Conservation (phyloP, 2,329 filamentous ascomycete species). For the Monilinia fructicola region DNA sequence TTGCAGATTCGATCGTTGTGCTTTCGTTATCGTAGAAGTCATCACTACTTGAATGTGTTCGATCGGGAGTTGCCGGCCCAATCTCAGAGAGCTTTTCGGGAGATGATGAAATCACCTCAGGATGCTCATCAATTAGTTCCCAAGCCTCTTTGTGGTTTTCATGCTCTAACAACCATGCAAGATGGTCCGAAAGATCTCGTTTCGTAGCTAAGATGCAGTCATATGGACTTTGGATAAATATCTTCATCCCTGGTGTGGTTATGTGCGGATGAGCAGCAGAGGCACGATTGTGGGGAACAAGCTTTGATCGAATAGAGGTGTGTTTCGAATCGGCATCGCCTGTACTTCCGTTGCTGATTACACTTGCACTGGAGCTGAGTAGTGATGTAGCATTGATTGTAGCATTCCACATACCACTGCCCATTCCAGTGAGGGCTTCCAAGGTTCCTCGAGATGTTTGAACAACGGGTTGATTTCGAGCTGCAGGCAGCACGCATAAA, state of each 20-base stretch:
- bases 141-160: slow-evolving; percentile 82
- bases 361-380: slow-evolving; percentile 82
- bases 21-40: slow-evolving; percentile 76
- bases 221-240: slow-evolving; percentile 95
- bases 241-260: slow-evolving; percentile 62
- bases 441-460: slow-evolving; percentile 68
- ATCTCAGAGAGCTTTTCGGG: slow-evolving; percentile 46
- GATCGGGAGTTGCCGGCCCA: slow-evolving; percentile 45
- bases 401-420: slow-evolving; percentile 83
- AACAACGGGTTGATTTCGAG: slow-evolving; percentile 62
- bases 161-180: slow-evolving; percentile 81
- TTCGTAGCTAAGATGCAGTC: slow-evolving; percentile 93
- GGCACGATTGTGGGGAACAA: slow-evolving; percentile 46
- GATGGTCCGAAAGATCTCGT: slow-evolving; percentile 79
- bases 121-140: slow-evolving; percentile 85
- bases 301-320: slow-evolving; percentile 40
- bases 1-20: slow-evolving; percentile 61
- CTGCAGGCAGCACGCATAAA: slow-evolving; percentile 77
- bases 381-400: slow-evolving; percentile 84
- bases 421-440: slow-evolving; percentile 70
- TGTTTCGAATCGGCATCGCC: slow-evolving; percentile 58
- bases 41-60: slow-evolving; percentile 43
- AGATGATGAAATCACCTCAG: slow-evolving; percentile 60
- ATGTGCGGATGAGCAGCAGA: slow-evolving; percentile 37
- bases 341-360: slow-evolving; percentile 59